Percentiles rank a stretch among this genome's conserved stretches.
phyloP scores from a whole-genome alignment of 345 rosid genomes.

The Citrus sp. region DNA sequence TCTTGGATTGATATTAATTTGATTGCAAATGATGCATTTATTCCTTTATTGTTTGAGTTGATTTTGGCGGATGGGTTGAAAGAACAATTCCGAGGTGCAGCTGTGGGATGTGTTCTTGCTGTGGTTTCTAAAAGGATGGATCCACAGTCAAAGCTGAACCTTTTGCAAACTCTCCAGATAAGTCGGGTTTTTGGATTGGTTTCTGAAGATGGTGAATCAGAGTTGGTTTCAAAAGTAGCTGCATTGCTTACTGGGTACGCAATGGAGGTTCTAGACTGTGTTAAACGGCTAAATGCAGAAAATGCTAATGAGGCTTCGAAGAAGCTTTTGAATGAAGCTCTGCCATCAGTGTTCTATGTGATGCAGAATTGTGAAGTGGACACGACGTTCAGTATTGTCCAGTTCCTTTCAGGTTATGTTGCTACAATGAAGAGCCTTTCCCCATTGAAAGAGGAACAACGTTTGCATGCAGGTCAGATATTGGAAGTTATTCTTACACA shows the following conservation, averaged over 20 bases:
- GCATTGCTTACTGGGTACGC: conserved; percentile 82
- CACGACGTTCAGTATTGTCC: conserved; percentile 57
- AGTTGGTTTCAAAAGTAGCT: conserved; percentile 56
- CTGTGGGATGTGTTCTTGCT: conserved; percentile 80
- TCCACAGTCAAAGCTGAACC: conserved; percentile 57
- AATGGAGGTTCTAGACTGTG: conserved; percentile 79
- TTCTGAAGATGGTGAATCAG: conserved; percentile 59
- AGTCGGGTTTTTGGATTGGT: conserved; percentile 63
- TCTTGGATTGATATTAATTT: conserved; percentile 93
- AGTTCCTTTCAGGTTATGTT: conserved; percentile 78
- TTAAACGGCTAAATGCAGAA: conserved; percentile 59
- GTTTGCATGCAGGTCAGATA: conserved; percentile 62
- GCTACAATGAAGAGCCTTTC: conserved; percentile 72
- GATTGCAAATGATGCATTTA: conserved; percentile 69
- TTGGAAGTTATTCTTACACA: conserved; percentile 76
- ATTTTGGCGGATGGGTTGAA: conserved; percentile 57
- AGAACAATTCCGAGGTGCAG: conserved; percentile 76
- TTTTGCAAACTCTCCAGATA: conserved; percentile 67
- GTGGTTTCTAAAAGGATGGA: conserved; percentile 94
- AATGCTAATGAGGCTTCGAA: conserved; percentile 50
- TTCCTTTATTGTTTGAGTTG: conserved; percentile 74
- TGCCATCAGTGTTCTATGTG: conserved; percentile 73
- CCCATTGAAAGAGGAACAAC: conserved; percentile 68
- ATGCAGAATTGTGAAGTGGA: conserved; percentile 77
- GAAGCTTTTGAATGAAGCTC: conserved; percentile 78